Evolutionary conservation across 768 basidiomycete genomes (phyloP), one percentile per base, ranked within the genome.

Genomic region (Grammothele lineata): DNA sequence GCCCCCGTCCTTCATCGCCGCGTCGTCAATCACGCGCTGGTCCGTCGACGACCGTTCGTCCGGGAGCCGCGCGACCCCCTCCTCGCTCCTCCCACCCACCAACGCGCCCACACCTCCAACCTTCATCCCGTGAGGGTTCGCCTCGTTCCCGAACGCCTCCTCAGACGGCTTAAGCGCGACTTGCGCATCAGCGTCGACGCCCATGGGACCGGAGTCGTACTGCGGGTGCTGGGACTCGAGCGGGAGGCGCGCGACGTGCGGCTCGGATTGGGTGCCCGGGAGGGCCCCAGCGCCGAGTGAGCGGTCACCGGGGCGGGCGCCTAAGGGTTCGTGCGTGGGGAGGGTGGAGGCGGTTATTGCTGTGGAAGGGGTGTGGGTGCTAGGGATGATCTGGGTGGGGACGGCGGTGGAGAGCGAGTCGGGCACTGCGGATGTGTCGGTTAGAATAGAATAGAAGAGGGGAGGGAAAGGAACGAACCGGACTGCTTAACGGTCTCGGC

Each of bases 61-160:
- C 1, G 77, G 78, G 0, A 75, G 57, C 33, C 69, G 62, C 5
- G 74, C 77, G 10, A 79, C 75, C 5, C 69, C 70, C 14, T 66
- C 64, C 51, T 80, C 78, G 14, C 66, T 67, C 5, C 61, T 54
- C 30, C 62, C 64, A 14, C 76, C 77, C 0, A 76, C 74, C 10
- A 78, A 66, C 0, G 73, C 66, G 7, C 76, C 76, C 1, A 73
- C 70, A 7, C 77, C 78, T 5, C 59, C 64, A 0, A 52, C 53
- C 34, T 41, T 33, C 6, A 47, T 63, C 1, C 72, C 66, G 10
- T 53, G 57, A 19, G 65, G 57, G 27, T 30, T 30, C 0, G 66
- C 69, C 22, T 58, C 57, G 43, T 46, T 50, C 19, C 55, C 55
- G 1, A 12, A 25, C 10, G 60, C 44, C 40, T 70, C 66, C 15